Percentiles rank a stretch among this genome's conserved stretches.
These are phyloP conservation scores for Verticillium alfalfae DNA, from an alignment of 2,329 filamentous ascomycete species.

Conservation along the genomic window DNA sequence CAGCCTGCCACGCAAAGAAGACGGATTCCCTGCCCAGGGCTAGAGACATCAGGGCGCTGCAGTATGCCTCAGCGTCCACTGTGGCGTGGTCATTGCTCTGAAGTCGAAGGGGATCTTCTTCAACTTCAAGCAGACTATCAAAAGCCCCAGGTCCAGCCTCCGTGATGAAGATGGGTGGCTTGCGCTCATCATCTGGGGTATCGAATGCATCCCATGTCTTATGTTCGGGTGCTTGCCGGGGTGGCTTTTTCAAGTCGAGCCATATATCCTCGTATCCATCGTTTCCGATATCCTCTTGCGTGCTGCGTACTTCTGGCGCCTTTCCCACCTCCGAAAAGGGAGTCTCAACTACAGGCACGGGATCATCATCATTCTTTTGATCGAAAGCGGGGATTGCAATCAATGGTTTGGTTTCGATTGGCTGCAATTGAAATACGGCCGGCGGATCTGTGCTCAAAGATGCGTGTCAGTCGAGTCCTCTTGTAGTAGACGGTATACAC, in stretches of 20 bases:
- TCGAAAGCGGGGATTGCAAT: constrained; percentile 30
- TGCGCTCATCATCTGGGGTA: constrained; percentile 28
- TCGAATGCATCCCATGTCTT: constrained; percentile 68
- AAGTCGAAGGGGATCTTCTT: constrained; percentile 31
- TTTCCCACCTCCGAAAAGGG: neutral
- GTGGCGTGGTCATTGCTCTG: constrained; percentile 32
- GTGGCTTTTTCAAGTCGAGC: constrained; percentile 31
- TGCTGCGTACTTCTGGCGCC: too few species aligned
- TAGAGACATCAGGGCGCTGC: constrained; percentile 57
- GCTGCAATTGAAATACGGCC: constrained; percentile 6
- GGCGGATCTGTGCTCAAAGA: neutral
- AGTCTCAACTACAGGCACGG: neutral
- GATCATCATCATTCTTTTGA: constrained; percentile 1
- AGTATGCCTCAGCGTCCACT: constrained; percentile 43
- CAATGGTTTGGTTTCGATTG: constrained; percentile 25
- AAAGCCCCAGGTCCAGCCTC: constrained; percentile 63
- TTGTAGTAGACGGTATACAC: neutral
- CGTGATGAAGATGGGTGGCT: constrained; percentile 51
- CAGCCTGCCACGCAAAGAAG: constrained; percentile 59
- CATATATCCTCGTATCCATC: constrained; percentile 34
- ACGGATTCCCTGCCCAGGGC: constrained; percentile 67
- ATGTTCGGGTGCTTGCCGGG: constrained; percentile 33
- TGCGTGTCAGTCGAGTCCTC: neutral
- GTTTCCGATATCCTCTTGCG: neutral
- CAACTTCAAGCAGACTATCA: constrained; percentile 52